Base-by-base conservation (phyloP, 2,329 filamentous ascomycete species). In the Exophiala calicioides region DNA sequence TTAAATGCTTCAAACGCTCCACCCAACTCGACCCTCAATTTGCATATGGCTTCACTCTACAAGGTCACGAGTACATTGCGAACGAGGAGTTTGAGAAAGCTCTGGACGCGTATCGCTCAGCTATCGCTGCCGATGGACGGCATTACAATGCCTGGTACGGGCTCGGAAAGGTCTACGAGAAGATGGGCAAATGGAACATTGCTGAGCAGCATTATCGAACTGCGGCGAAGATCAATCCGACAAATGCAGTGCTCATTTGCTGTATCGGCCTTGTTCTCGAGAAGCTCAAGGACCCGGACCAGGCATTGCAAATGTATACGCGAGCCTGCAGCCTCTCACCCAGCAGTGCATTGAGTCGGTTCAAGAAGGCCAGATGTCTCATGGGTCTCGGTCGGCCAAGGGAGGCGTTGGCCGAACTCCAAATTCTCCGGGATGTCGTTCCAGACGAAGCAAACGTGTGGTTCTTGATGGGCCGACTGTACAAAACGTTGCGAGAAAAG, bases 91-190 rank as follows among this genome's bases (percentile, higher is more conserved):
- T 93, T 62, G 91, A 97, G 64, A 95, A 95, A 65, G 93, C 93
- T 0, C 79, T 95, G 33, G 82, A 84, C 29, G 85, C 89, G 2
- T 98, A 96, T 67, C 82, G 94, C 24, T 81, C 85, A 42, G 90
- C 89, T 1, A 87, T 98, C 57, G 81, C 84, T 33, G 89, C 88
- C 1, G 90, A 98, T 62, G 82, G 80, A 44, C 83, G 91, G 15
- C 91, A 96, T 65, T 98, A 97, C 73, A 95, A 96, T 63, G 93
- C 91, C n/a, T 97, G 94, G 80, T 98, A 97, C 65, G 93, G 93
- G 15, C 68, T 85, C n/a, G 81, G 80, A 5, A 77, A 72, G 26
- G 90, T 95, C 1, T 93, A 91, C 61, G 88, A 95, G 67, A 91
- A 90, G 62, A 80, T 94, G 60, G 90, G 90, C 62, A 90, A 89